phyloP scores from a whole-genome alignment of 1,139 yeast genomes.

The Candida neerlandica region DNA sequence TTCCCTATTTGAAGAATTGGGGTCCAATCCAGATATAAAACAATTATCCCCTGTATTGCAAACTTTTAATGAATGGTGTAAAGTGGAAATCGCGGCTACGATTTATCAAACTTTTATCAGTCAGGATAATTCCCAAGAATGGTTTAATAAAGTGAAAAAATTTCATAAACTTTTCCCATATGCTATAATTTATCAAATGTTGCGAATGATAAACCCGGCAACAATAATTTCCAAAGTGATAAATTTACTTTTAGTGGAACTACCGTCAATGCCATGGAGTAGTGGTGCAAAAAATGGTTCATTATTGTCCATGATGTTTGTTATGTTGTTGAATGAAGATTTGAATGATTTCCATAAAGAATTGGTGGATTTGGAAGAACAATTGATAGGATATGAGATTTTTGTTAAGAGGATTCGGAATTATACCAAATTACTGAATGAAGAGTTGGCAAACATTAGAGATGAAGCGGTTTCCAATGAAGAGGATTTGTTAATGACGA shows the following conservation, averaged over 20 bases:
- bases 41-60: constrained; percentile 69
- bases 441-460: constrained; percentile 23
- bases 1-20: constrained; percentile 64
- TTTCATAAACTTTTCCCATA: constrained; percentile 81
- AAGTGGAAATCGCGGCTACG: constrained; percentile 81
- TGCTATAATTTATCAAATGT: constrained; percentile 67
- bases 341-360: constrained; percentile 64
- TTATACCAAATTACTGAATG: constrained; percentile 22
- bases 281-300: constrained; percentile 50
- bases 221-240: constrained; percentile 75
- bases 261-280: constrained; percentile 40
- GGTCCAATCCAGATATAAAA: constrained; percentile 50
- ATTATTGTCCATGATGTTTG: constrained; percentile 70
- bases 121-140: constrained; percentile 75
- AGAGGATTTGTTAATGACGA: constrained; percentile 28
- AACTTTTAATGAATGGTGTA: constrained; percentile 78
- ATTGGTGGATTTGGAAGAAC: constrained; percentile 42
- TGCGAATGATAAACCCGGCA: constrained; percentile 84
- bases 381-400: constrained; percentile 20
- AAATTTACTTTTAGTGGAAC: constrained; percentile 77
- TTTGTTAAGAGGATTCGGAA: constrained; percentile 30
- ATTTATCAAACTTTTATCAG: constrained; percentile 78
- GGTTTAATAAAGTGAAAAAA: constrained; percentile 65
- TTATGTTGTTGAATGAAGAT: constrained; percentile 78
- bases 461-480: constrained; percentile 23